Base-by-base conservation (phyloP, 257 asterid genomes). In the Penstemon davidsonii region DNA sequence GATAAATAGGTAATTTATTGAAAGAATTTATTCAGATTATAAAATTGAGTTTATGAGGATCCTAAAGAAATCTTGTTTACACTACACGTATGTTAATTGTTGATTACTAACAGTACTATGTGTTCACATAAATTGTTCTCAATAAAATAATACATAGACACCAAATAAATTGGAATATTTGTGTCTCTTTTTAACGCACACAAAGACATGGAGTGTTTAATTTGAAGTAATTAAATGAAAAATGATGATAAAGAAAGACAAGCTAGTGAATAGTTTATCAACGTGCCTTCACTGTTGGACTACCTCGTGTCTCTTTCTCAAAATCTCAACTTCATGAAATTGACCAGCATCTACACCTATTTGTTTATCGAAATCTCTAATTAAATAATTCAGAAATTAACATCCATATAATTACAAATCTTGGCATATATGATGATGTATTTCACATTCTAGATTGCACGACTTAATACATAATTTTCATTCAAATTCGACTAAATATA, bases 271-370 rank as follows among this genome's bases (percentile, higher is more conserved):
- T 69, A 57, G 60, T 68, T 74, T 15, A 69, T 39, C 41, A 49
- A 52, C 80, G 76, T 75, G 75, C 70, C 78, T 67, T 67, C 33
- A 13, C 62, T 69, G 75, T 58, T 75, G 62, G 52, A 57, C 54
- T 50, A 44, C 33, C 69, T 70, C 49, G 52, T 70, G 47, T 61
- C 62, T n/a, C 5, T 53, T 54, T 15, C 69, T 46, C 8, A 40
- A 62, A 49, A 50, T 5, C 11, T 39, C 8, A 60, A 19, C 19
- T 41, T 19, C 39, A 49, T 52, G 59, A 59, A 55, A 71, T 70
- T 60, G 68, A 70, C 67, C 46, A 47, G 60, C 47, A 69, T 59
- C 50, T 60, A 7, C 33, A 60, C 64, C 7, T 39, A 33, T 45
- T 43, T 25, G 33, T 25, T 25, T 25, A 25, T 25, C 2, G 33